A percentile compares a stretch with the other conserved stretches of the same genome.
Evolutionary conservation across 768 basidiomycete genomes (phyloP).

Genomic region (Naganishia vaughanmartiniae): DNA sequence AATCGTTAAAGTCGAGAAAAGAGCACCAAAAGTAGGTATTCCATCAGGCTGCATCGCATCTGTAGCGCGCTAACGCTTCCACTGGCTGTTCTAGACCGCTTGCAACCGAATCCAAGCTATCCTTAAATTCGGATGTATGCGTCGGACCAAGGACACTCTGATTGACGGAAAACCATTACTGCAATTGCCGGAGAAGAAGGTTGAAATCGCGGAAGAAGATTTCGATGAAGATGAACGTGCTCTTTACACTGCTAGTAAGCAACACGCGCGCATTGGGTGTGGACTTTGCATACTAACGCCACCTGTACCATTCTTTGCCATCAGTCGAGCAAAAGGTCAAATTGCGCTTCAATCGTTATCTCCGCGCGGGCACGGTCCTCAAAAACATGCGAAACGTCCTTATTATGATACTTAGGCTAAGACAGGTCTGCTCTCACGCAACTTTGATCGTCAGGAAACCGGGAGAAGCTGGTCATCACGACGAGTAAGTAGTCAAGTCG

Average conservation of each 20-base stretch:
- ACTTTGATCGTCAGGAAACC: conserved; percentile 63
- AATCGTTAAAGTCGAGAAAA: conserved; percentile 49
- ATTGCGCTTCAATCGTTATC: conserved; percentile 64
- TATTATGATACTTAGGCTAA: conserved; percentile 69
- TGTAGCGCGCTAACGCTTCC: not conserved
- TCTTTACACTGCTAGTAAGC: conserved; percentile 58
- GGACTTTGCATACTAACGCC: conserved; percentile 40
- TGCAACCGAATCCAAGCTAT: conserved; percentile 58
- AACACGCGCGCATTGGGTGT: conserved; percentile 56
- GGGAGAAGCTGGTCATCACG: conserved; percentile 45
- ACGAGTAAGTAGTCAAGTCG: conserved; percentile 58
- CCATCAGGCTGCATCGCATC: not conserved
- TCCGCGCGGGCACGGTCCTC: conserved; percentile 65
- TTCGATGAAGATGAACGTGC: conserved; percentile 65
- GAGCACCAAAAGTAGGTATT: conserved; percentile 50
- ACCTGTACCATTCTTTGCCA: conserved; percentile 32
- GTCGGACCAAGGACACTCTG: conserved; percentile 67
- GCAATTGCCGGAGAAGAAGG: conserved; percentile 62
- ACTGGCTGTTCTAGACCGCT: conserved; percentile 47
- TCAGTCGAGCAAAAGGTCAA: conserved; percentile 50
- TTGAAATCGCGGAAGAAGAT: conserved; percentile 59
- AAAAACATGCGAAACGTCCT: conserved; percentile 69
- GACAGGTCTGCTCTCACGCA: conserved; percentile 70
- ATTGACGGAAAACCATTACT: conserved; percentile 70
- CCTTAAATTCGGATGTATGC: conserved; percentile 55